Base-by-base conservation (phyloP, 2,329 filamentous ascomycete genomes). In the Balansia obtecta region DNA sequence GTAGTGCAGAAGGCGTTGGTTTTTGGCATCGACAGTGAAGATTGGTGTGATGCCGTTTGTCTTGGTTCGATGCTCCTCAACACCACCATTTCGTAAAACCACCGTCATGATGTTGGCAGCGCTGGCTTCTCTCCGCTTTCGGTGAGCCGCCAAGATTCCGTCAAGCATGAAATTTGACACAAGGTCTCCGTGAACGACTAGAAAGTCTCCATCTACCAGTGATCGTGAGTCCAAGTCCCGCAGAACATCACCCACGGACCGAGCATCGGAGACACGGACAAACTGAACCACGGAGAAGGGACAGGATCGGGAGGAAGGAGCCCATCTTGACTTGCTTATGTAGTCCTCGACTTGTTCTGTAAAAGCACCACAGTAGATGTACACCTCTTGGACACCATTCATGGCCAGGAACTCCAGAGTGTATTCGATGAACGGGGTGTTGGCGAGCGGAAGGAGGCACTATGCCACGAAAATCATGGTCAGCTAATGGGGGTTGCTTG, bases 51-150 rank as follows among this genome's bases (percentile, higher is more conserved):
- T 78, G 30, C 80, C 82, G 51, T 85, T 81, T 1, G 81, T 76
- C 66, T 91, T 91, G 30, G 88, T 89, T 49, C 87, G 76, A 68
- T 95, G 88, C 45, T 74, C 74, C 9, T 68, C 68, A 7, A 76
- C 70, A 44, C 87, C 88, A 9, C 83, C 86, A 63, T 90, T 85
- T 44, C 88, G 79, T 52, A 97, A 71, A 12, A 98, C 80, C 76
- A 96, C 86, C 3, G 93, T 98, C 93, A 98, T 97, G 68, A 96
- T 95, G 38, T 91, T 89, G 64, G 95, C 91, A 61, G 93, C 91
- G 70, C 94, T 88, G 49, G 83, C 82, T 61, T 84, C 79, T 53
- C 89, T 81, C 52, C 93, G 83, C 50, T 83, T 83, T 53, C 87
- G 82, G 65, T 98, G 93, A 49, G 81, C 82, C 3, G 82, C 80